Conservation (phyloP, 805 yeast species). For the Candida xiaguanensis region DNA sequence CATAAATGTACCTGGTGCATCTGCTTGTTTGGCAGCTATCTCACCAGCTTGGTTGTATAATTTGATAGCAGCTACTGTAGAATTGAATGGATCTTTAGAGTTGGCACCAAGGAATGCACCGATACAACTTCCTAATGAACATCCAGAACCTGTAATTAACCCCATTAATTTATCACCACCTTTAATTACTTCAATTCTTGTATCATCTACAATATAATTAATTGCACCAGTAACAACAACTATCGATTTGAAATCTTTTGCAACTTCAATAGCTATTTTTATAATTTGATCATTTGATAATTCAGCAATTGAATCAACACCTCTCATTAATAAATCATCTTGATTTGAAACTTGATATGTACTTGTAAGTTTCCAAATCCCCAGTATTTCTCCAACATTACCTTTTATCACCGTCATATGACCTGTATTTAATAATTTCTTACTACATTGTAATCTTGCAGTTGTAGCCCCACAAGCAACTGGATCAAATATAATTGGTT, state of each 20-base stretch:
- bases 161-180: constrained; percentile 70
- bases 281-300: constrained; percentile 22
- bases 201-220: constrained; percentile 24
- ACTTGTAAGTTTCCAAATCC: constrained; percentile 42
- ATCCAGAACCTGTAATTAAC: constrained; percentile 76
- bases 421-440: constrained; percentile 51
- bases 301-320: constrained; percentile 56
- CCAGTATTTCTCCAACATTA: constrained; percentile 77
- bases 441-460: constrained; percentile 49
- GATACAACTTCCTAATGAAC: constrained; percentile 72
- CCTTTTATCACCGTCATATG: constrained; percentile 73
- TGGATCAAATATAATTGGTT: constrained; percentile 80
- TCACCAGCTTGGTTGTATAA: constrained; percentile 62
- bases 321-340: constrained; percentile 50
- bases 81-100: constrained; percentile 30
- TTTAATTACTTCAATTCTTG: constrained; percentile 17
- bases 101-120: constrained; percentile 52
- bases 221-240: constrained; percentile 68
- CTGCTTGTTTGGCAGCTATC: constrained; percentile 38
- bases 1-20: constrained; percentile 57
- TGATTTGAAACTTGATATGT: constrained; percentile 17
- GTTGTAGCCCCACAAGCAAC: constrained; percentile 88
- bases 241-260: constrained; percentile 49
- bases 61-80: constrained; percentile 52
- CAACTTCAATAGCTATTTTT: constrained; percentile 45